These are phyloP conservation scores for Podospora appendiculata DNA, from an alignment of 495 filamentous ascomycete species.

Conservation along the genomic window DNA sequence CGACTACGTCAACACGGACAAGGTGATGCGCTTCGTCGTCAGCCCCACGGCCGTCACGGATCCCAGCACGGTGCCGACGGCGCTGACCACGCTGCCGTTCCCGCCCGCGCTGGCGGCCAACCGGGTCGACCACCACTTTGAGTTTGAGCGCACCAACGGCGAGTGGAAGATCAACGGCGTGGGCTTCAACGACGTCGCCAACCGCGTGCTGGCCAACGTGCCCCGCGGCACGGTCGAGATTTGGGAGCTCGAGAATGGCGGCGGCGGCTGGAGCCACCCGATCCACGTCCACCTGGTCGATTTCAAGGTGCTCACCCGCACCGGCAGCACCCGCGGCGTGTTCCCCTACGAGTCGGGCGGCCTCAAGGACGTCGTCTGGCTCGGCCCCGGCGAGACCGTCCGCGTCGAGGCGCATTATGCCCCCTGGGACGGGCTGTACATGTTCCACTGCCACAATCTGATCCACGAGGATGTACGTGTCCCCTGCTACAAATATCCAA, in stretches of 20 bases:
- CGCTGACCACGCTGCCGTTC: conserved; percentile 4
- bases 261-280: conserved; percentile 43
- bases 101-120: conserved; percentile 10
- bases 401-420: conserved; percentile 41
- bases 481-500: too few relatives aligned
- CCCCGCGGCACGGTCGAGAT: conserved; percentile 39
- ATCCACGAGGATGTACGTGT: conserved; percentile 44
- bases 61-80: conserved; percentile 6
- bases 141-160: conserved; percentile 34
- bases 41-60: conserved; percentile 23
- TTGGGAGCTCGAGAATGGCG: conserved; percentile 43
- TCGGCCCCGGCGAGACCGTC: conserved; percentile 40
- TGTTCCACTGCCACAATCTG: conserved; percentile 52
- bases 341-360: conserved; percentile 40
- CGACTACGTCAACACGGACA: conserved; percentile 40
- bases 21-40: conserved; percentile 49
- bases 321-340: conserved; percentile 26
- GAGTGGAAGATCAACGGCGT: conserved; percentile 47
- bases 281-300: conserved; percentile 56
- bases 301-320: conserved; percentile 40
- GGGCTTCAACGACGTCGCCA: conserved; percentile 38
- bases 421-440: conserved; percentile 49
- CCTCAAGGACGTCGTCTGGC: conserved; percentile 46
- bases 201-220: conserved; percentile 44
- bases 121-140: conserved; percentile 31